Evolutionary conservation across 139 green algal species (phyloP), one percentile per base, ranked within the genome.

Genomic region (Volvox reticuliferus): DNA sequence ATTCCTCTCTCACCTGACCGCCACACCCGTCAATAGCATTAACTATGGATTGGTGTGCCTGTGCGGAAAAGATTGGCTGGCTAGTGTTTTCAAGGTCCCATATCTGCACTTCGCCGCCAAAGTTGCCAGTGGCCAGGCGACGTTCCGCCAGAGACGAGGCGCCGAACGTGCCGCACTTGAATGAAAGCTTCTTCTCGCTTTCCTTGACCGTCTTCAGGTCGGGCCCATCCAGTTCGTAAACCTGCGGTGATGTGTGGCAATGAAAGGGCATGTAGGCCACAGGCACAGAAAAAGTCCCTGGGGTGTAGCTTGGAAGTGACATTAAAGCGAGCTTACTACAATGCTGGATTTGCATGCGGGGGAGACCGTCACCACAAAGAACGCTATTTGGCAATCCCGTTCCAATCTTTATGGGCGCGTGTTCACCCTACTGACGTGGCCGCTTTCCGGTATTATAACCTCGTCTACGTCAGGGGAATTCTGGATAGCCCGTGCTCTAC

Each of bases 91-190:
- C 96, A 16, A 98, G 82, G 91, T 98, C 96, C 96, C 97, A 98
- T 18, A 98, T 86, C 86, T 97, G 88, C 37, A 95, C 82, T 86
- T 96, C 87, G 1, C 97, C 97, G 9, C 82, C 86, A 80, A 98
- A 98, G 91, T 96, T 96, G 68, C 97, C 97, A 1, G 96, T 97
- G 6, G 97, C 97, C 13, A 99, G 86, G 0, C 93, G 90, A 0
- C 95, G 93, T 21, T 97, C 93, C n/a, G 79, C 65, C 30, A 96
- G 50, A 24, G 89, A 94, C 21, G 95, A 96, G 18, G 96, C 96
- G 22, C 95, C 96, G 91, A 97, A 98, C 0, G 91, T 97, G 35
- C 95, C 96, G 79, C 97, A 99, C 79, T 98, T 98, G 83, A 99
- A 96, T 14, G 87, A 81, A 5, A 78, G 61, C 21, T 91, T 87